phyloP scores from a whole-genome alignment of 805 yeast species.

The Lipomyces spencermartinsiae region DNA sequence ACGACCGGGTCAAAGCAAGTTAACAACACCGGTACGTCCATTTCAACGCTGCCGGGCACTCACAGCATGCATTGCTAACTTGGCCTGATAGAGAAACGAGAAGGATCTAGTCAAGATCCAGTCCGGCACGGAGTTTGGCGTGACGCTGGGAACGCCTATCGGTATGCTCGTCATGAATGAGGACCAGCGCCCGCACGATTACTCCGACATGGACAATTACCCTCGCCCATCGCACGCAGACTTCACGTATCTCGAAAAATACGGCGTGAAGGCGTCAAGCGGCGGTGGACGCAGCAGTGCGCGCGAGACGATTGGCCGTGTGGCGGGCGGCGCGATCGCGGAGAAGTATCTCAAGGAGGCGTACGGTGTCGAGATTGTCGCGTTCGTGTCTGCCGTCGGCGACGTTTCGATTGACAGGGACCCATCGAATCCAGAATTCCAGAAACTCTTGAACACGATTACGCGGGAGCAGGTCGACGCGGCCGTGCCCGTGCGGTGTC shows the following conservation, averaged over 20 bases:
- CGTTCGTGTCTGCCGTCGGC: constrained; percentile 95
- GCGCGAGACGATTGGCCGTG: constrained; percentile 97
- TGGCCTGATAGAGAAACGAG: constrained; percentile 65
- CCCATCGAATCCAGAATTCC: constrained; percentile 63
- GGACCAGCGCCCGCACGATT: constrained; percentile 97
- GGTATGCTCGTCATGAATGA: constrained; percentile 92
- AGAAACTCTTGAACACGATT: constrained; percentile 69
- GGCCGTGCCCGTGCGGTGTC: constrained; percentile 92
- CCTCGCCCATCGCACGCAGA: constrained; percentile 99
- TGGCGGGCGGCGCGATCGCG: constrained; percentile 98
- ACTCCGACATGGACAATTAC: constrained; percentile 90
- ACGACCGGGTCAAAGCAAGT: constrained; percentile 94
- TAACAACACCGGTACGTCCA: constrained; percentile 74
- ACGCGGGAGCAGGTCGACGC: constrained; percentile 89
- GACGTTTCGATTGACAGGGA: constrained; percentile 74
- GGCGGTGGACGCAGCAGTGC: constrained; percentile 99
- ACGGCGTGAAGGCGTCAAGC: constrained; percentile 89
- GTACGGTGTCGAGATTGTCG: constrained; percentile 89
- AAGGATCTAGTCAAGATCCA: constrained; percentile 92
- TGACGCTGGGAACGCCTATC: constrained; percentile 92
- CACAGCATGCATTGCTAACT: not conserved
- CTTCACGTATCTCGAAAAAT: constrained; percentile 87
- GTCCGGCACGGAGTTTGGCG: constrained; percentile 90
- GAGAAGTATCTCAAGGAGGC: constrained; percentile 83
- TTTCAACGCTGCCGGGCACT: not conserved